These are phyloP conservation scores for Lanmaoa rubissima DNA, from an alignment of 768 basidiomycete species.

Conservation along the genomic window DNA sequence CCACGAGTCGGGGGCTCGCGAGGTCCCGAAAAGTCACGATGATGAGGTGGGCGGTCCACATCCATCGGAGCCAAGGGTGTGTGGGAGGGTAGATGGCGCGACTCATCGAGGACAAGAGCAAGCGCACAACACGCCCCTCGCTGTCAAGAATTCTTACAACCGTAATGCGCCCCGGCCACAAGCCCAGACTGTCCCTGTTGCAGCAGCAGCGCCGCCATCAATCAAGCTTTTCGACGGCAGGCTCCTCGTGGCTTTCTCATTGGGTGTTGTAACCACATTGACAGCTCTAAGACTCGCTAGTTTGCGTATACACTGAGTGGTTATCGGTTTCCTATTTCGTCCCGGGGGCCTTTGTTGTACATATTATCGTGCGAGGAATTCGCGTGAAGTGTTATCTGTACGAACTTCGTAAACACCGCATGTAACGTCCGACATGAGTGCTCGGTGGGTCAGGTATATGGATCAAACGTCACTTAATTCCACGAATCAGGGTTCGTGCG, in stretches of 20 bases:
- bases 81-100: conserved; percentile 63
- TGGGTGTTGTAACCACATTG: conserved; percentile 26
- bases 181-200: neutral
- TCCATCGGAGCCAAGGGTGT: conserved; percentile 79
- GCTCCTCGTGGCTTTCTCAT: conserved; percentile 29
- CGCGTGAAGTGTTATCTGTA: neutral
- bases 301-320: conserved; percentile 5
- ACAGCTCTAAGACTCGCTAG: conserved; percentile 7
- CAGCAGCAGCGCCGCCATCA: neutral
- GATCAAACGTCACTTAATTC: neutral
- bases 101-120: conserved; percentile 64
- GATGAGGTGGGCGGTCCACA: conserved; percentile 54
- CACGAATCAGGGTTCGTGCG: neutral
- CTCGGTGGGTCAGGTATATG: neutral
- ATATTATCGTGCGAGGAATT: neutral
- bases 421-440: too few species aligned
- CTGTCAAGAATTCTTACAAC: conserved; percentile 23
- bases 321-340: neutral
- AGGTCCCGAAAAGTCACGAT: conserved; percentile 54
- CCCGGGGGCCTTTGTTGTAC: neutral
- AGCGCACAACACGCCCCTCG: conserved; percentile 25
- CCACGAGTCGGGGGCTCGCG: conserved; percentile 49
- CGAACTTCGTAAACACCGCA: too few species aligned
- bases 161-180: conserved; percentile 11
- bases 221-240: conserved; percentile 1